Percentiles rank a stretch among this genome's conserved stretches.
These are phyloP conservation scores for Immersiella caudata DNA, from an alignment of 495 filamentous ascomycete species.

Conservation along the genomic window DNA sequence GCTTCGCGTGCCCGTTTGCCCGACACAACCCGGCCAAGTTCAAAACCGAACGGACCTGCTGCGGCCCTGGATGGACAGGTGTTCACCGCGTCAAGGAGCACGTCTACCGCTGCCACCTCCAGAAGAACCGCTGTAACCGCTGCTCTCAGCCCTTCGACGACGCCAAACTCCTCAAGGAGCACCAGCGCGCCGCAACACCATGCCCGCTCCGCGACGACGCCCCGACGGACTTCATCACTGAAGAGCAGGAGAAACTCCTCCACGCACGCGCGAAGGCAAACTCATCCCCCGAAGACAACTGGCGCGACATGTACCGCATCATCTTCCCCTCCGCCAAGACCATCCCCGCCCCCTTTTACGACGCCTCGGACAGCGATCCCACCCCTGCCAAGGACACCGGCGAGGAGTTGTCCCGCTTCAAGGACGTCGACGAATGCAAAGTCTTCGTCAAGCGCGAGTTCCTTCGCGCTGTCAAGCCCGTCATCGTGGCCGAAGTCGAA, in stretches of 20 bases:
- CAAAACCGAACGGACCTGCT: constrained; percentile 41
- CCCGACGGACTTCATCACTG: constrained; percentile 29
- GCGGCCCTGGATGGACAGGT: constrained; percentile 46
- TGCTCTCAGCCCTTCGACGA: constrained; percentile 45
- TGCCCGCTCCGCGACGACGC: constrained; percentile 33
- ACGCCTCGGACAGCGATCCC: background rate
- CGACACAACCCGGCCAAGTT: constrained; percentile 44
- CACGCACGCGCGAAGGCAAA: constrained; percentile 28
- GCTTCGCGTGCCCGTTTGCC: constrained; percentile 48
- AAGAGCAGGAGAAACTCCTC: constrained; percentile 36
- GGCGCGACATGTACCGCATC: constrained; percentile 36
- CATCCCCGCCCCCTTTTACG: constrained; percentile 38
- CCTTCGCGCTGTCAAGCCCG: constrained; percentile 21
- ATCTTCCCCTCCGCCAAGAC: constrained; percentile 30
- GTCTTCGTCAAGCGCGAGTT: constrained; percentile 29
- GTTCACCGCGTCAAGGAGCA: constrained; percentile 54
- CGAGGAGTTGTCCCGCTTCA: constrained; percentile 12
- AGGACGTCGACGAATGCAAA: constrained; percentile 26
- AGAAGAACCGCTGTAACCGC: constrained; percentile 44
- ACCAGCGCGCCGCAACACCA: constrained; percentile 42
- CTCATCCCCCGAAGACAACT: constrained; percentile 33
- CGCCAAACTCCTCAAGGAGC: constrained; percentile 38
- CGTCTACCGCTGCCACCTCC: constrained; percentile 45
- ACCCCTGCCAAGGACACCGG: background rate
- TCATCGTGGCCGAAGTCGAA: constrained; percentile 32